phyloP scores from a whole-genome alignment of 1,284 basidiomycete genomes.

The Irpex sp. region DNA sequence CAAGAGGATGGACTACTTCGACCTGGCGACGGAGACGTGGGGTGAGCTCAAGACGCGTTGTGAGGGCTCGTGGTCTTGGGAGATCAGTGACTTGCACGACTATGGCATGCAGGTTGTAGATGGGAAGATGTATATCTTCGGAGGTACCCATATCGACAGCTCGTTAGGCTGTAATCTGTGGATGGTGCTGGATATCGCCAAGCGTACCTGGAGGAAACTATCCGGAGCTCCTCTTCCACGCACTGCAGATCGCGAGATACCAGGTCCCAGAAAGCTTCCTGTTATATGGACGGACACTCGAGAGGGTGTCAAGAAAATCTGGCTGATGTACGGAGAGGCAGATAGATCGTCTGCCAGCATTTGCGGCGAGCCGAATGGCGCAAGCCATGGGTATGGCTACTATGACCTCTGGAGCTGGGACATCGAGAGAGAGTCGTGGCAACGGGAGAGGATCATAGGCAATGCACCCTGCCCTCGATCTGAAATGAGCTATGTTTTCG shows the following conservation, averaged over 20 bases:
- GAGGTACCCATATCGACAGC: conserved; percentile 16
- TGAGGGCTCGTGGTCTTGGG: conserved; percentile 27
- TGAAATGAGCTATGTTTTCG: conserved; percentile 34
- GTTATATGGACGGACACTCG: conserved; percentile 28
- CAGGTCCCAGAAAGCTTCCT: conserved; percentile 29
- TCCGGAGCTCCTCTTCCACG: conserved; percentile 13
- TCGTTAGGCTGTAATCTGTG: conserved; percentile 23
- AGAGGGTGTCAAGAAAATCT: conserved; percentile 23
- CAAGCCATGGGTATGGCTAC: conserved; percentile 24
- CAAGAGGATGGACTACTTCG: conserved; percentile 27
- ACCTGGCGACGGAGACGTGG: conserved; percentile 29
- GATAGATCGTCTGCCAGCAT: conserved; percentile 27
- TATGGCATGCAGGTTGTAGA: conserved; percentile 25
- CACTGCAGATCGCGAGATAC: conserved; percentile 4
- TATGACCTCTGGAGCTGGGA: conserved; percentile 41
- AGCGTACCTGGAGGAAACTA: conserved; percentile 19
- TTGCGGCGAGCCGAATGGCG: conserved; percentile 23
- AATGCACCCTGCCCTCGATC: conserved; percentile 36
- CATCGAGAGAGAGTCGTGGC: conserved; percentile 32
- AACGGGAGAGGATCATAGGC: conserved; percentile 32
- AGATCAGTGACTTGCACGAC: conserved; percentile 16
- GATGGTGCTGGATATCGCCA: conserved; percentile 22
- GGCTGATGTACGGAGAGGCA: conserved; percentile 34
- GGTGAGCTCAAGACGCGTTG: conserved; percentile 27
- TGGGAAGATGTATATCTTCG: conserved; percentile 26